Evolutionary conservation across 306 rosid genomes (phyloP), one percentile per base, ranked within the genome.

Genomic region (Casuarina glauca): DNA sequence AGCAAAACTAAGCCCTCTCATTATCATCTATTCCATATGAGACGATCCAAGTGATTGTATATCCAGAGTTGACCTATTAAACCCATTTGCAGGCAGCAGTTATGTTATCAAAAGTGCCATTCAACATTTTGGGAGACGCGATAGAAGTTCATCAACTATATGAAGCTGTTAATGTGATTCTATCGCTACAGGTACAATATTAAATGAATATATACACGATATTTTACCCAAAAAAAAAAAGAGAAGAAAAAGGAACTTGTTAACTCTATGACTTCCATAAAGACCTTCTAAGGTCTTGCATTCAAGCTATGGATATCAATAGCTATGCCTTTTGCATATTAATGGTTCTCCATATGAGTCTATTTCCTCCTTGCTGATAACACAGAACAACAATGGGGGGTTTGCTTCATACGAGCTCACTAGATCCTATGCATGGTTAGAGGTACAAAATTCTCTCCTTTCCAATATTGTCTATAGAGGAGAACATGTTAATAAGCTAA

Each of bases 391-490:
- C 13, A 89, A 70, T 58, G 97, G 97, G 7, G 97, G 97, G 6
- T 93, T 86, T 79, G 93, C 96, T 52, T 87, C 97, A 32, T 93
- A 93, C 76, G 97, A 93, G 78, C 96, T 86, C 78, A 93, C 97
- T 50, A 89, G 97, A 89, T 93, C 96, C 5, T 86, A 84, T 50
- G 74, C 84, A 67, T 93, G 91, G 93, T 32, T 90, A 54, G 96
- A 93, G 96, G 97, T 88, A 78, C 61, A 39, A 52, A 15, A 35
- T 35, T 16, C 38, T 70, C 6, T 5, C 16, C n/a, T 70, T 70
- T 51, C 46, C 5, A 46, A 35, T 71, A 49, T 71, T 9, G 42
- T 42, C n/a, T 42, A 49, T 42, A 66, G 4, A 11, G 12, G 4
- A 41, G 36, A 66, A 66, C 7, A 3, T 66, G 17, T 0, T 11